phyloP scores from a whole-genome alignment of 352 stramenopile genomes.

The Pythium utonaiense region DNA sequence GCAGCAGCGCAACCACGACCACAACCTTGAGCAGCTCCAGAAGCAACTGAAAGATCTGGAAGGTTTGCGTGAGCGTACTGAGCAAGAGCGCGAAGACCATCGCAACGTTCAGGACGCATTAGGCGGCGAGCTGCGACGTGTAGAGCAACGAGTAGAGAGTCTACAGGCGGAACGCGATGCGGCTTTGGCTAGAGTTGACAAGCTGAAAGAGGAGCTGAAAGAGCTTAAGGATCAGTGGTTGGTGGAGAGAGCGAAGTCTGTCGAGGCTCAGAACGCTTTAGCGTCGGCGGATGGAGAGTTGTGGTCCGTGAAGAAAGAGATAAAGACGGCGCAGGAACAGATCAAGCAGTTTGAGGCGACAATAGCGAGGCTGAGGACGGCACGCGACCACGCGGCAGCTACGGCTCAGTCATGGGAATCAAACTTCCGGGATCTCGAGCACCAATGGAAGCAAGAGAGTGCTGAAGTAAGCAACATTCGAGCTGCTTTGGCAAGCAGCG shows the following conservation, averaged over 20 bases:
- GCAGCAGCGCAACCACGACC: conserved; percentile 31
- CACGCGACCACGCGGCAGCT: neutral
- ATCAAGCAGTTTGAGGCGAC: neutral
- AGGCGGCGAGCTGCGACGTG: conserved; percentile 1
- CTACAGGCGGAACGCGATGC: neutral
- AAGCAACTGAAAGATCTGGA: conserved; percentile 33
- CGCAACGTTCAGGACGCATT: conserved; percentile 1
- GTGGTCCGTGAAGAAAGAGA: neutral
- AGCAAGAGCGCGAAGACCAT: neutral
- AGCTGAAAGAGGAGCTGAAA: neutral
- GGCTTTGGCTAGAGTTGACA: neutral
- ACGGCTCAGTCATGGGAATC: neutral
- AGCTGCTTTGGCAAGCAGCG: neutral
- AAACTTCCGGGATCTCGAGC: neutral
- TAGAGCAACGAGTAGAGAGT: neutral
- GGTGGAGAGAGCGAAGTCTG: neutral
- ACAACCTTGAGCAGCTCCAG: conserved; percentile 29
- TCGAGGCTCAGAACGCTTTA: neutral
- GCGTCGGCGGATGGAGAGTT: neutral
- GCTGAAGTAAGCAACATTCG: neutral
- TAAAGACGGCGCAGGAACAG: neutral
- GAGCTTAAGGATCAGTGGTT: neutral
- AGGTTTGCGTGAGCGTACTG: conserved; percentile 13
- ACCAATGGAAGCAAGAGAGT: neutral
- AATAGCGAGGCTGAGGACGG: neutral